Percentiles rank a stretch among this genome's conserved stretches.
Conservation (phyloP, 257 asterid genomes). For the Solanum sitiens region DNA sequence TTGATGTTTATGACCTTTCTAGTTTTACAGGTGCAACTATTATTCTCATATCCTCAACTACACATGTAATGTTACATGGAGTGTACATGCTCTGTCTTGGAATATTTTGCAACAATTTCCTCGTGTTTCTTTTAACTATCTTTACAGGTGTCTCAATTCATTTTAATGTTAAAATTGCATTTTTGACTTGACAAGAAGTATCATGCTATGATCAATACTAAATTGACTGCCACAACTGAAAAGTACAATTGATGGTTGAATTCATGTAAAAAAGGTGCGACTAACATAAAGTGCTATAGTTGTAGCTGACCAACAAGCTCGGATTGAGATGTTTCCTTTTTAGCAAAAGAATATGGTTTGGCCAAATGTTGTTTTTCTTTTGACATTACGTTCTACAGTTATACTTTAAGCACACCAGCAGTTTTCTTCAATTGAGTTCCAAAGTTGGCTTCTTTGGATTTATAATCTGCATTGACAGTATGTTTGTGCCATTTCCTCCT, state of each 20-base stretch:
- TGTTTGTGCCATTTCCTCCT: background rate
- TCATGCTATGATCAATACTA: background rate
- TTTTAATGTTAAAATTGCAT: background rate
- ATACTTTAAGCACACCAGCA: background rate
- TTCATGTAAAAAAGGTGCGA: background rate
- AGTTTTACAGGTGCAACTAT: constrained; percentile 26
- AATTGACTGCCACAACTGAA: background rate
- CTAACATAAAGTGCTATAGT: background rate
- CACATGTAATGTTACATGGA: background rate
- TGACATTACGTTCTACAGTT: background rate
- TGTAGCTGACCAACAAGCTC: background rate
- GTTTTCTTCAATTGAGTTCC: background rate
- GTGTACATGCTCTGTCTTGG: background rate
- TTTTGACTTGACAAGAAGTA: background rate
- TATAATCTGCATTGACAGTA: background rate
- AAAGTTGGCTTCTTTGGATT: background rate
- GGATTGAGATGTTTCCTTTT: background rate
- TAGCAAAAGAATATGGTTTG: background rate
- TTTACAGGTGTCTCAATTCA: background rate
- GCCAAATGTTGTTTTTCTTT: background rate
- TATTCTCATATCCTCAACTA: constrained; percentile 6
- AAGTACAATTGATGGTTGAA: background rate
- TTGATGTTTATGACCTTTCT: constrained; percentile 9
- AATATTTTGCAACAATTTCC: background rate
- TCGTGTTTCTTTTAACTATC: background rate